These are phyloP conservation scores for Zizania palustris DNA, from an alignment of 202 grass and related monocot species.

Conservation along the genomic window DNA sequence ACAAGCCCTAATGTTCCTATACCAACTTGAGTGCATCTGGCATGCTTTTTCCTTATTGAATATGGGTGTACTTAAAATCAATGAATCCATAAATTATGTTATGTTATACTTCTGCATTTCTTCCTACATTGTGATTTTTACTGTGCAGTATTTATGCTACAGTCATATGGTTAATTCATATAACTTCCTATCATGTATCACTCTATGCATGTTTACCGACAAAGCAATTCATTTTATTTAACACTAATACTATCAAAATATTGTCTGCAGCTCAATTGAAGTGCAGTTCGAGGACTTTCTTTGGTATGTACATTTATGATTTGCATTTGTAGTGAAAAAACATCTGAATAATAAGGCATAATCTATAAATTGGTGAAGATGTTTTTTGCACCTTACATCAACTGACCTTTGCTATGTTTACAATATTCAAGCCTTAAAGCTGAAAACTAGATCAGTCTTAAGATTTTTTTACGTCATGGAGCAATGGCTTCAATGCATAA, in stretches of 20 bases:
- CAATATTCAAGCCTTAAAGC: background rate
- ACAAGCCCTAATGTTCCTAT: background rate
- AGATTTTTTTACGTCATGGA: background rate
- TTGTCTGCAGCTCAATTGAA: conserved; percentile 64
- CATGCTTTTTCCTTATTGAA: conserved; percentile 4
- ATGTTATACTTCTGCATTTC: background rate
- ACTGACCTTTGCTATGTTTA: conserved; percentile 34
- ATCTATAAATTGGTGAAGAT: conserved; percentile 13
- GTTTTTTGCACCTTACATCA: background rate
- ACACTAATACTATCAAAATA: conserved; percentile 23
- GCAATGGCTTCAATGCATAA: background rate
- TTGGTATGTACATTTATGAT: conserved; percentile 63
- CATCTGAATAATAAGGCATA: background rate
- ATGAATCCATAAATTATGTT: background rate
- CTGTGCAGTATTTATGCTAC: background rate
- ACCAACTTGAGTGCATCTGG: background rate
- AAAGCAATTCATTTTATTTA: conserved; percentile 4
- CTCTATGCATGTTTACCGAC: background rate
- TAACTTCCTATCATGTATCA: background rate
- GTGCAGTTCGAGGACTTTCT: conserved; percentile 87
- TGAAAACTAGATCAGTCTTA: background rate
- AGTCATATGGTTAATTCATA: background rate
- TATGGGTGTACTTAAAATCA: background rate
- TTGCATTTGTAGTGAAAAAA: background rate
- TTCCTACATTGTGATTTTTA: background rate